These are phyloP conservation scores for Trichoderma harzianum DNA, from an alignment of 2,329 filamentous ascomycete genomes.

Conservation along the genomic window DNA sequence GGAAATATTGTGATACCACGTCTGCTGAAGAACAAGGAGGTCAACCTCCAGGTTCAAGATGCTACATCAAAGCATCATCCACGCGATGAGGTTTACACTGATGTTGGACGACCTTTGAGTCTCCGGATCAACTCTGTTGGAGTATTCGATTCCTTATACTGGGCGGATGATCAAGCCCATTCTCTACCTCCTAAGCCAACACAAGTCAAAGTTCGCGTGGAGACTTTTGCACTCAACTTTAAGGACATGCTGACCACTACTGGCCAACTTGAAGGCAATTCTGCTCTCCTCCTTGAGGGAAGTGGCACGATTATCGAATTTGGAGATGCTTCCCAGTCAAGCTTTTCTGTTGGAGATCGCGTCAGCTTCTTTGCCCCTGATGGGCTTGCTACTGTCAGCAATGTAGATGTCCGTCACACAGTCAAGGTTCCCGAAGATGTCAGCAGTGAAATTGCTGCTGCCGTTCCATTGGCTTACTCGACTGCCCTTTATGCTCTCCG, in stretches of 20 bases:
- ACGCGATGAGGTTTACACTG: neutral
- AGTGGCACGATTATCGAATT: neutral
- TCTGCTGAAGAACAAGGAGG: slow-evolving; percentile 1
- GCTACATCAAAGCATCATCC: slow-evolving; percentile 8
- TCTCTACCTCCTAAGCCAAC: neutral
- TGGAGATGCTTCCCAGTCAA: slow-evolving; percentile 3
- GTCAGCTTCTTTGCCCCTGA: slow-evolving; percentile 13
- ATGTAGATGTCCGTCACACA: slow-evolving; percentile 1
- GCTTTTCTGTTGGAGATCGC: slow-evolving; percentile 4
- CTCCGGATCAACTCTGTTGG: slow-evolving; percentile 8
- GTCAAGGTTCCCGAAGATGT: slow-evolving; percentile 4
- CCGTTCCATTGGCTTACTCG: slow-evolving; percentile 11
- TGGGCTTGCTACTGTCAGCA: slow-evolving; percentile 13
- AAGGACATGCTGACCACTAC: slow-evolving; percentile 9
- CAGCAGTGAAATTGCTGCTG: neutral
- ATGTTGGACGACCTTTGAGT: neutral
- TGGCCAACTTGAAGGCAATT: slow-evolving; percentile 1
- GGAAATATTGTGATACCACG: slow-evolving; percentile 13
- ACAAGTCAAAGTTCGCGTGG: slow-evolving; percentile 5
- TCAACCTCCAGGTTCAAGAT: slow-evolving; percentile 5
- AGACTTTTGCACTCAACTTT: slow-evolving; percentile 13
- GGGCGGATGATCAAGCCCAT: slow-evolving; percentile 6
- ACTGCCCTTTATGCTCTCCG: slow-evolving; percentile 21
- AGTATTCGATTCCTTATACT: slow-evolving; percentile 12
- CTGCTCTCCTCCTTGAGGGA: slow-evolving; percentile 8